These are phyloP conservation scores for Geotrichum klebahnii DNA, from an alignment of 1,139 yeast species.

Conservation along the genomic window DNA sequence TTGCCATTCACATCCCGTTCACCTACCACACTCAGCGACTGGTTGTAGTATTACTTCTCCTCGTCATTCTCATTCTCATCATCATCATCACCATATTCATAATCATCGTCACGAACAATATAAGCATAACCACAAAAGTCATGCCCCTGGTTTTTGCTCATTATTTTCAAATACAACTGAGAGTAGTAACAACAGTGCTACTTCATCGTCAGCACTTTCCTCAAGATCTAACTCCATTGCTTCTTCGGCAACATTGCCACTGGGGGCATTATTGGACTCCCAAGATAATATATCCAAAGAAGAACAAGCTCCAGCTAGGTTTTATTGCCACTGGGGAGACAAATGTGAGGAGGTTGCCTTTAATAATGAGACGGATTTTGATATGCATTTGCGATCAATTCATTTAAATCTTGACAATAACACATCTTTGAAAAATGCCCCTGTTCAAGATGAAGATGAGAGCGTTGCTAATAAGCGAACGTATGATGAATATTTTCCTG, in stretches of 20 bases:
- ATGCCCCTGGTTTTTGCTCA: not conserved
- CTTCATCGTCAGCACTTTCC: constrained; percentile 8
- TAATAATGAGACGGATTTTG: constrained; percentile 32
- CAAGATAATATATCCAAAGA: not conserved
- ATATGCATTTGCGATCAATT: constrained; percentile 32
- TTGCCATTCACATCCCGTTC: constrained; percentile 4
- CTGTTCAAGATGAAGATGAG: constrained; percentile 14
- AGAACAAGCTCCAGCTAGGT: constrained; percentile 12
- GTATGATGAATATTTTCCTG: constrained; percentile 7
- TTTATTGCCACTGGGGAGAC: constrained; percentile 41
- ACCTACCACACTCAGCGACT: not conserved
- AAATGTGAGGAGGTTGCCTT: constrained; percentile 35
- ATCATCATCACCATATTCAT: no score
- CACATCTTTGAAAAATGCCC: constrained; percentile 16
- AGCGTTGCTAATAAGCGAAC: constrained; percentile 9
- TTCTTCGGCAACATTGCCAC: constrained; percentile 6
- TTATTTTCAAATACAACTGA: not conserved
- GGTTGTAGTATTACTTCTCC: constrained; percentile 7
- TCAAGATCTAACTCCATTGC: constrained; percentile 15
- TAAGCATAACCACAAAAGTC: not conserved
- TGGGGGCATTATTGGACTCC: no score
- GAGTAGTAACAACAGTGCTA: constrained; percentile 1
- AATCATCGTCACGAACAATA: constrained; percentile 1
- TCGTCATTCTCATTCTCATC: constrained; percentile 10
- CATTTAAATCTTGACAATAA: constrained; percentile 13